Conservation (phyloP, 2,329 filamentous ascomycete species). For the Fusarium sp. region DNA sequence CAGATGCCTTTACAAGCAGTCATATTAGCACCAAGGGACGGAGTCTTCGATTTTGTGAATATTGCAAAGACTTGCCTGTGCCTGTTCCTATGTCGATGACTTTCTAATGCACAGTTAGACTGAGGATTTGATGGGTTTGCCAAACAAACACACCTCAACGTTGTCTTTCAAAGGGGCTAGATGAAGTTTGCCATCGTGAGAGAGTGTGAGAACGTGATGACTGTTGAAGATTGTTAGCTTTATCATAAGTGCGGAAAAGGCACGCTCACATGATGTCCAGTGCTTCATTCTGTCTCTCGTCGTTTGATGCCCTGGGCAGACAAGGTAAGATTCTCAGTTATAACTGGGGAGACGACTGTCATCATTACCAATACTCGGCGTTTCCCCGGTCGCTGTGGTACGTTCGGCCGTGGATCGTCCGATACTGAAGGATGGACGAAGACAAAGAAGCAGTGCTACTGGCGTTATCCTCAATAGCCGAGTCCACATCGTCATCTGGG, state of each 20-base stretch:
- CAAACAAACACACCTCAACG: background rate
- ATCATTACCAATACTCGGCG: constrained; percentile 18
- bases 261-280: constrained; percentile 2
- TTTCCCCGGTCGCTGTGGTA: constrained; percentile 24
- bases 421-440: constrained; percentile 22
- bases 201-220: constrained; percentile 5
- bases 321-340: background rate
- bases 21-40: background rate
- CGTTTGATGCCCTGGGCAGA: background rate
- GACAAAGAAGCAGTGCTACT: constrained; percentile 20
- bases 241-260: too few relatives aligned
- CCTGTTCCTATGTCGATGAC: background rate
- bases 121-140: background rate
- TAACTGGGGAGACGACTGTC: background rate
- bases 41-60: background rate
- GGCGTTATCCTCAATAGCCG: constrained; percentile 6
- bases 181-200: constrained; percentile 10
- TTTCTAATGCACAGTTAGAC: background rate
- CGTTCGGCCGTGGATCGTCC: constrained; percentile 21
- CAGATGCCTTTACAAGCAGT: background rate
- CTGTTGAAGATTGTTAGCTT: background rate
- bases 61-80: background rate
- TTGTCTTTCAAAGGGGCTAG: background rate
- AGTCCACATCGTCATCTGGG: constrained; percentile 2
- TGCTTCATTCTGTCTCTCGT: constrained; percentile 6